Evolutionary conservation across 805 yeast species (phyloP).

Genomic region (Clavispora carvajalis): DNA sequence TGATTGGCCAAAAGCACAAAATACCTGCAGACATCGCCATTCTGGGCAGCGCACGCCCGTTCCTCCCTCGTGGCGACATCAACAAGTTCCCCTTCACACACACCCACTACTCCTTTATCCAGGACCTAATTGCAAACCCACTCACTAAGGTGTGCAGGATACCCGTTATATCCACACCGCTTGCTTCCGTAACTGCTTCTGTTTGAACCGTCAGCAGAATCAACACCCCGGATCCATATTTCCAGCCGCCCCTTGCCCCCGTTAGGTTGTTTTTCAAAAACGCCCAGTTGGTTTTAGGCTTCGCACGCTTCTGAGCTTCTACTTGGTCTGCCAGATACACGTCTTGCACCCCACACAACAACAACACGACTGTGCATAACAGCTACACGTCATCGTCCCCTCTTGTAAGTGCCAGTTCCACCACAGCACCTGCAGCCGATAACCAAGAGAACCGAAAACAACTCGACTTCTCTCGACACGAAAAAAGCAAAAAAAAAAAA

Average conservation of each 20-base stretch:
- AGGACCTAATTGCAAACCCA: conserved; percentile 13
- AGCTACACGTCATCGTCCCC: neutral
- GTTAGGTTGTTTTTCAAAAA: neutral
- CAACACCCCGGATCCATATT: neutral
- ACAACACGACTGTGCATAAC: conserved; percentile 1
- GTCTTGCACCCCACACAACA: neutral
- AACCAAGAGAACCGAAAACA: too few relatives aligned
- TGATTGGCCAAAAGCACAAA: neutral
- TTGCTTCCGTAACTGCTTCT: neutral
- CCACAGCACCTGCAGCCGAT: neutral
- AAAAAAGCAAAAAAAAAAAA: neutral
- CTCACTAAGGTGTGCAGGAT: conserved; percentile 17
- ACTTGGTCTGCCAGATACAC: neutral
- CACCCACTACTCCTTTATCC: conserved; percentile 20
- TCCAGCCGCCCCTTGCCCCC: neutral
- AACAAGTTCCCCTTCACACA: conserved; percentile 17
- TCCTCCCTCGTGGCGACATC: conserved; percentile 11
- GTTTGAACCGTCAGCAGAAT: neutral
- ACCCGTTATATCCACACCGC: conserved; percentile 17
- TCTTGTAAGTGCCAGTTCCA: conserved; percentile 4
- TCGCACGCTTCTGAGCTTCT: neutral
- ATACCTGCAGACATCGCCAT: conserved; percentile 6
- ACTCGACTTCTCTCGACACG: neutral
- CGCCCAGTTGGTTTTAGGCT: neutral
- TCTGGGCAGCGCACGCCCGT: conserved; percentile 13